phyloP scores from a whole-genome alignment of 108 stramenopile genomes.

The Nitzschia inconspicua region DNA sequence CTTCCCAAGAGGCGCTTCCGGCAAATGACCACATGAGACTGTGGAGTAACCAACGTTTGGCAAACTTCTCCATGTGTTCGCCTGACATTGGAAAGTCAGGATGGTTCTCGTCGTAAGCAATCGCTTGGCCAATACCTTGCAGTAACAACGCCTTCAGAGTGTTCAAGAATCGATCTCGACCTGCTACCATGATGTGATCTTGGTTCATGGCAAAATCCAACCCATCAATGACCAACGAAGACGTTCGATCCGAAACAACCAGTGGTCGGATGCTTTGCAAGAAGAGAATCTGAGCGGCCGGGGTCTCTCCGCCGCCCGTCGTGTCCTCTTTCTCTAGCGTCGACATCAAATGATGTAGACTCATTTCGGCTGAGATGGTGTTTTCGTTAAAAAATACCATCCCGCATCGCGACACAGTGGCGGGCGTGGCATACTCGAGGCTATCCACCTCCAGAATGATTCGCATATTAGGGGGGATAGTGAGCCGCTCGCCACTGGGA shows the following conservation, averaged over 20 bases:
- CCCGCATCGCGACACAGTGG: constrained; percentile 97
- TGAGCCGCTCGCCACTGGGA: constrained; percentile 91
- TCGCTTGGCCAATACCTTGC: constrained; percentile 80
- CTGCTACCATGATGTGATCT: constrained; percentile 90
- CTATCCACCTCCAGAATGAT: constrained; percentile 96
- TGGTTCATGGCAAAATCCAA: constrained; percentile 69
- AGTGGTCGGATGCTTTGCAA: constrained; percentile 57
- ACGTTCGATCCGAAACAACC: constrained; percentile 53
- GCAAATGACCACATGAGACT: constrained; percentile 94
- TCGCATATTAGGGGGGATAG: constrained; percentile 84
- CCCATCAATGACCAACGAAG: constrained; percentile 76
- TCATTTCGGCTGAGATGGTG: constrained; percentile 85
- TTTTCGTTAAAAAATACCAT: constrained; percentile 96
- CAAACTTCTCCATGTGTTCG: constrained; percentile 92
- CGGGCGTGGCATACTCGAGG: constrained; percentile 93
- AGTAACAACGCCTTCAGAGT: constrained; percentile 87
- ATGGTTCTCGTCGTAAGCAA: constrained; percentile 95
- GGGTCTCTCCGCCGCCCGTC: constrained; percentile 33
- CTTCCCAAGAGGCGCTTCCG: constrained; percentile 81
- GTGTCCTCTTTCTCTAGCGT: constrained; percentile 50
- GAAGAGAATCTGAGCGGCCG: constrained; percentile 71
- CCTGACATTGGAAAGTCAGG: constrained; percentile 95
- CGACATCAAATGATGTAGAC: constrained; percentile 53
- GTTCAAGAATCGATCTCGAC: constrained; percentile 78
- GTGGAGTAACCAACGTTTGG: constrained; percentile 89